Conservation (phyloP, 2,329 filamentous ascomycete species). For the Penicillium polonicum region DNA sequence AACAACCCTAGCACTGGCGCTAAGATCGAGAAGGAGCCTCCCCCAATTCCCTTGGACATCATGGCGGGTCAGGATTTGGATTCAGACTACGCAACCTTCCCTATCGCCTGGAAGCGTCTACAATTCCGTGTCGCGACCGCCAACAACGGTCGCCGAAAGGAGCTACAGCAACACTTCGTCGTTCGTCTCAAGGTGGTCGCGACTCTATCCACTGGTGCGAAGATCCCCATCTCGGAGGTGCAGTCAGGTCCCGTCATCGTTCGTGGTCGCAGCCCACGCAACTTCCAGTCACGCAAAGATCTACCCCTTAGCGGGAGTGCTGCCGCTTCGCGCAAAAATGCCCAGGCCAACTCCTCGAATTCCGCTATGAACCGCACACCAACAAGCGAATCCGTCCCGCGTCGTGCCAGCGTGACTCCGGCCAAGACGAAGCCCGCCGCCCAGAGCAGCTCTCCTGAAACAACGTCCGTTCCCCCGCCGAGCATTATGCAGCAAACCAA, state of each 20-base stretch:
- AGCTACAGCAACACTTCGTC: constrained; percentile 94
- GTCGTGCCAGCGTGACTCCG: constrained; percentile 28
- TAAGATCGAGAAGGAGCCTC: constrained; percentile 80
- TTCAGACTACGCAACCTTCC: constrained; percentile 83
- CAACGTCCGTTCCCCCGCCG: constrained; percentile 31
- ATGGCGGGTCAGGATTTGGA: constrained; percentile 67
- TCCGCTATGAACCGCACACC: constrained; percentile 33
- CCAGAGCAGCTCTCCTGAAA: constrained; percentile 39
- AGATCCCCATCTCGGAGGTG: constrained; percentile 77
- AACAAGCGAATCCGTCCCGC: constrained; percentile 31
- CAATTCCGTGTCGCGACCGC: constrained; percentile 95
- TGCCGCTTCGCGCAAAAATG: constrained; percentile 72
- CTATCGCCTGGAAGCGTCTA: constrained; percentile 88
- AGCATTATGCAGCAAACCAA: constrained; percentile 28
- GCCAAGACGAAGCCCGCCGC: constrained; percentile 30
- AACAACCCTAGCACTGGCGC: constrained; percentile 46
- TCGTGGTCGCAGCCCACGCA: constrained; percentile 84
- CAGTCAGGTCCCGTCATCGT: constrained; percentile 91
- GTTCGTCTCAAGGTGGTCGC: constrained; percentile 82
- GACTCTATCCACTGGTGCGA: constrained; percentile 78
- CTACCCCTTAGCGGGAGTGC: constrained; percentile 80
- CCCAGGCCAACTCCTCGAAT: constrained; percentile 41
- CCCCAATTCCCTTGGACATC: constrained; percentile 71
- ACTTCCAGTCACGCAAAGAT: constrained; percentile 93
- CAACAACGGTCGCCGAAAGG: constrained; percentile 91